Evolutionary conservation across 306 rosid genomes (phyloP).

Genomic region (Corylus avellana): DNA sequence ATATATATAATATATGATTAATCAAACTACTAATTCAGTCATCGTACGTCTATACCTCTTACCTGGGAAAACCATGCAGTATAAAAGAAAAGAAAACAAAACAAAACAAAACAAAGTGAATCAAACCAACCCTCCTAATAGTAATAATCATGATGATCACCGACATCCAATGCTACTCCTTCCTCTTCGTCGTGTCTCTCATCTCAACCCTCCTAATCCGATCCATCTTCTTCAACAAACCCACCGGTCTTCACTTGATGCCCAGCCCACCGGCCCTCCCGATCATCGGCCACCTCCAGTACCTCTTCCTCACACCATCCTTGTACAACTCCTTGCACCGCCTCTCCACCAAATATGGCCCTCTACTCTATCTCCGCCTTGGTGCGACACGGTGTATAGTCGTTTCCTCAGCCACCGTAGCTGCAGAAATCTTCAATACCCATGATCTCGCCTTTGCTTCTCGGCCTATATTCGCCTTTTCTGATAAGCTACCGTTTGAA

Average conservation of each 20-base stretch:
- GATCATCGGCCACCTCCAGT: constrained; percentile 47
- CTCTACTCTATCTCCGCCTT: constrained; percentile 44
- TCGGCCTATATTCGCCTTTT: constrained; percentile 43
- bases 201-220: background rate
- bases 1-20: too few relatives aligned
- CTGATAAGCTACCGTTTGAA: constrained; percentile 40
- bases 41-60: too few relatives aligned
- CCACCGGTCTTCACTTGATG: background rate
- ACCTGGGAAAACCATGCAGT: too few relatives aligned
- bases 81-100: too few relatives aligned
- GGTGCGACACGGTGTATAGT: constrained; percentile 40
- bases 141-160: too few relatives aligned
- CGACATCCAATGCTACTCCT: background rate
- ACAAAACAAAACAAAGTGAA: too few relatives aligned
- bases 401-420: constrained; percentile 41
- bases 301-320: constrained; percentile 32
- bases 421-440: constrained; percentile 43
- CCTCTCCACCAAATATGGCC: constrained; percentile 38
- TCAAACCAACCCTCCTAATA: too few relatives aligned
- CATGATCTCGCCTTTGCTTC: constrained; percentile 45
- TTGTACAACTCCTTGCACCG: constrained; percentile 33
- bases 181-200: background rate
- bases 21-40: too few relatives aligned
- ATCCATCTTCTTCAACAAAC: background rate
- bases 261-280: constrained; percentile 43